Percentiles rank a stretch among this genome's conserved stretches.
Conservation (phyloP, 1,284 basidiomycete species). For the Apiotrichum montevideense region DNA sequence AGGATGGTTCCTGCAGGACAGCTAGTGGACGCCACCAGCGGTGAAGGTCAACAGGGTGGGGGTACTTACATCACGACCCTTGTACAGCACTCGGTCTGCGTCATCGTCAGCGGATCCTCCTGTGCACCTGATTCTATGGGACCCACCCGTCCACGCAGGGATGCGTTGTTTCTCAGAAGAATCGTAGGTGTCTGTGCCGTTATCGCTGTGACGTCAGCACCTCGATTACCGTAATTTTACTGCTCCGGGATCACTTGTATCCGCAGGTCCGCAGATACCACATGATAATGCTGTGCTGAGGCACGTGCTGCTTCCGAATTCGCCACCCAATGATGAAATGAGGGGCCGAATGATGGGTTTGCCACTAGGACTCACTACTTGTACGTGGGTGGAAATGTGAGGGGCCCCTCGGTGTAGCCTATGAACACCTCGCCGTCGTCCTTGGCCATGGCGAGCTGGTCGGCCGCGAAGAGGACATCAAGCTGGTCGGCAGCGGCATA, state of each 20-base stretch:
- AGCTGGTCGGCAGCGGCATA: conserved; percentile 61
- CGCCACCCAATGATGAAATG: no score
- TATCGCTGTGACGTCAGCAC: conserved; percentile 31
- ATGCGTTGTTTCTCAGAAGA: conserved; percentile 93
- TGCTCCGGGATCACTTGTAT: no score
- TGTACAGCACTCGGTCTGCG: conserved; percentile 83
- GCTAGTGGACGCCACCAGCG: no score
- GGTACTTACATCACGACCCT: conserved; percentile 62
- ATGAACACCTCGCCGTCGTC: conserved; percentile 65
- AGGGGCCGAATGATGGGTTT: neutral
- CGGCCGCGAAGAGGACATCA: conserved; percentile 66
- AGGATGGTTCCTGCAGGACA: no score
- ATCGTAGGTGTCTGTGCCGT: conserved; percentile 73
- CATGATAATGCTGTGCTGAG: no score
- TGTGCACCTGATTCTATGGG: neutral
- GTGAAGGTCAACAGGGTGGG: conserved; percentile 44
- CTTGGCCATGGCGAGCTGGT: conserved; percentile 74
- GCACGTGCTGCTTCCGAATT: no score
- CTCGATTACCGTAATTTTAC: neutral
- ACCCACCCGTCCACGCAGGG: conserved; percentile 90
- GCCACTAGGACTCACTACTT: conserved; percentile 41
- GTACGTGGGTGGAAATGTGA: conserved; percentile 61
- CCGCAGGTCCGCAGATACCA: no score
- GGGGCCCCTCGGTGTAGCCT: conserved; percentile 80
- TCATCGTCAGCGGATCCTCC: neutral